Evolutionary conservation across 148 eudicot species (phyloP), one percentile per base, ranked within the genome.

Genomic region (Gaultheria prostrata): DNA sequence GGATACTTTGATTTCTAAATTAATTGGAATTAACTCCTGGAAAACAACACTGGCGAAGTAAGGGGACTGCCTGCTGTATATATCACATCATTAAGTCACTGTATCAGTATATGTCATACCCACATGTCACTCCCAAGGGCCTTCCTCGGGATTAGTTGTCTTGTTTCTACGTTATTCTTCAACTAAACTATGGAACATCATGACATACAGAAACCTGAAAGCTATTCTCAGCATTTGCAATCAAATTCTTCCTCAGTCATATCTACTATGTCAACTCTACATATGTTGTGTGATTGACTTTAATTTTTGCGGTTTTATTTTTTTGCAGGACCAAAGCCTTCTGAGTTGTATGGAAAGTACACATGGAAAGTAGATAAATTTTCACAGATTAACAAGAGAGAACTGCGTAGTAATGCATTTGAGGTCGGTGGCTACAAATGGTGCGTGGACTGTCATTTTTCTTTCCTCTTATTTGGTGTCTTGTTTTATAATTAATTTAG

Each of bases 381-480:
- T 88, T 93, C 98, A 51, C 92, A 93, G 79, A 92, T 94, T 77
- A 95, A 90, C 93, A 95, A 95, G 91, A 91, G 98, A 92, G 98
- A 95, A 91, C 94, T 92, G 82, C 91, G 93, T 32, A 90, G 98
- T 85, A 89, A 90, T 91, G 90, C 90, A 80, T 95, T 95, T 92
- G 98, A 94, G 90, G 92, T 91, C 88, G 98, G 98, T 33, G 97
- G 98, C 87, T 92, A 92, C 91, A 95, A 91, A 92, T 95, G 98
- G 79, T 84, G 56, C n/a, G 78, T 82, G 57, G 13, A 26, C 70
- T 77, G 48, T 50, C 65, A 21, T 70, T 67, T 83, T 24, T 21
- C 18, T 61, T 49, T 54, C 32, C 1, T 17, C 56, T 65, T 76
- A 49, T 50, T 74, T 50, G 39, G 8, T 24, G n/a, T 2, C 77